These are phyloP conservation scores for Cladophialophora bantiana DNA, from an alignment of 2,329 filamentous ascomycete genomes.

Conservation along the genomic window DNA sequence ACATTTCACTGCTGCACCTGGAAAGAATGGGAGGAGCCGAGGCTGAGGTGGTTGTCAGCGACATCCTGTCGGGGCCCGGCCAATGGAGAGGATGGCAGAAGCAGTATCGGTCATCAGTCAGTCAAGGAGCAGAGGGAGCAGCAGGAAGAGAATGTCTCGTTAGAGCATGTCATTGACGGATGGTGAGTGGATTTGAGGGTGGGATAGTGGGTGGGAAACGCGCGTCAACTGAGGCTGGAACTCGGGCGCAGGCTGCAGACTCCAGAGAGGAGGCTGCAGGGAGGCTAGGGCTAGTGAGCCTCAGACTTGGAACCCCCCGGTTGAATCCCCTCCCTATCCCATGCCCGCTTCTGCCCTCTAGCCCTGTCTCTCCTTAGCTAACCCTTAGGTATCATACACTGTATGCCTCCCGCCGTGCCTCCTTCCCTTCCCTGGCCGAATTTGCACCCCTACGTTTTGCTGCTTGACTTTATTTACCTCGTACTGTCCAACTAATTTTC, in stretches of 20 bases:
- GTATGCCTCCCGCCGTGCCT: not conserved
- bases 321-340: not conserved
- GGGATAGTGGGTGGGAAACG: conserved; percentile 21
- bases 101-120: conserved; percentile 8
- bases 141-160: not conserved
- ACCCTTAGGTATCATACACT: not conserved
- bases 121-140: not conserved
- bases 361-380: not conserved
- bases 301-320: not conserved
- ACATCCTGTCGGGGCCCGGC: conserved; percentile 22
- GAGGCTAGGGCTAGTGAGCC: not conserved
- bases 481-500: conserved; percentile 18
- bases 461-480: conserved; percentile 7
- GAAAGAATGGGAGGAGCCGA: not conserved
- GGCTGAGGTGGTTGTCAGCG: conserved; percentile 25
- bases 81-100: conserved; percentile 2
- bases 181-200: conserved; percentile 4
- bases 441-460: not conserved
- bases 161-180: not conserved
- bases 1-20: conserved; percentile 11
- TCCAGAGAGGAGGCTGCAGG: not conserved
- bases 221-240: conserved; percentile 26
- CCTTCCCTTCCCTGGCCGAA: not conserved
- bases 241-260: not conserved
- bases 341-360: too few relatives aligned